phyloP scores from a whole-genome alignment of 768 basidiomycete genomes.

The Collybiopsis luxurians region DNA sequence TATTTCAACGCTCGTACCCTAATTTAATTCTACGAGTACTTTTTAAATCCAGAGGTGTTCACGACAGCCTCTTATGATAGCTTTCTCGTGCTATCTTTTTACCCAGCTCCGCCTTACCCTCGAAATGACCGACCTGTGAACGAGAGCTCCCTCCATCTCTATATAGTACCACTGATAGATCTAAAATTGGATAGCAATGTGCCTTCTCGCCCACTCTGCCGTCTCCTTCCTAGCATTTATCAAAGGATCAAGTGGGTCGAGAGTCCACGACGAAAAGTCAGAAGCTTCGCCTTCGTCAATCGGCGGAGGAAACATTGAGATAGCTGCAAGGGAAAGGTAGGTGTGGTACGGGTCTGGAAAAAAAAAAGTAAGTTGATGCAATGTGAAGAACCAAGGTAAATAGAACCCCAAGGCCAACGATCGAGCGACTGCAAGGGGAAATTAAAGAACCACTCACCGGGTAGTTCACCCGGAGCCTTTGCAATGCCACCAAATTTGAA shows the following conservation, averaged over 20 bases:
- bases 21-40: too few species aligned
- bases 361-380: background rate
- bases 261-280: constrained; percentile 44
- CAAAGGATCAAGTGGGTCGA: constrained; percentile 62
- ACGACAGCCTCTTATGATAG: too few species aligned
- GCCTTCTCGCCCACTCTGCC: constrained; percentile 57
- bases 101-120: too few species aligned
- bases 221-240: constrained; percentile 72
- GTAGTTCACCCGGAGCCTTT: constrained; percentile 75
- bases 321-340: constrained; percentile 81
- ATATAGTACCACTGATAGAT: too few species aligned
- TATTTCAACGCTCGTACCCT: too few species aligned
- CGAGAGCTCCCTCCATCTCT: too few species aligned
- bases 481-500: constrained; percentile 88
- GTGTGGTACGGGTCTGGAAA: constrained; percentile 89
- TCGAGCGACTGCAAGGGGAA: background rate
- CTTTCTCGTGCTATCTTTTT: too few species aligned
- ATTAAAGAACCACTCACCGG: constrained; percentile 50
- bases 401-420: background rate
- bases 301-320: constrained; percentile 63
- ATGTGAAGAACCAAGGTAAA: background rate
- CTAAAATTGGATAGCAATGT: background rate
- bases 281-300: constrained; percentile 24
- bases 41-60: too few species aligned
- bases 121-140: too few species aligned